Evolutionary conservation across 139 green algal genomes (phyloP), one percentile per base, ranked within the genome.

Genomic region (Edaphochlamys debaryana): DNA sequence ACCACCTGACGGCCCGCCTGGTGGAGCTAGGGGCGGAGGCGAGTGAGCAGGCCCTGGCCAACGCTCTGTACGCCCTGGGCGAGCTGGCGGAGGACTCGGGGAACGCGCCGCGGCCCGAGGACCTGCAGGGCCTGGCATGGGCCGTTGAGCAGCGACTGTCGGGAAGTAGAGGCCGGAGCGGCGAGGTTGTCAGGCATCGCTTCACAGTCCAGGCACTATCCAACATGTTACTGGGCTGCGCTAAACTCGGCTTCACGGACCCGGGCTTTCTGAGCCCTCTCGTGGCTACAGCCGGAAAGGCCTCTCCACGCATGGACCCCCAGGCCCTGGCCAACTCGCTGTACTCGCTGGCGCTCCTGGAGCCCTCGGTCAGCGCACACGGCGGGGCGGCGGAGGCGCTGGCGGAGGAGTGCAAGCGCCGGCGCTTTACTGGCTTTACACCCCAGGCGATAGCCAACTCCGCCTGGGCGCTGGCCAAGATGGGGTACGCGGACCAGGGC

Each of bases 391-490:
- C 2, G 56, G 3, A 2, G 17, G 23, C 56, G 56, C 56, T 63
- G 56, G 56, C 22, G 56, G 22, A 27, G 56, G 56, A 27, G 56
- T 27, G 23, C 19, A 6, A 9, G 56, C 56, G 56, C 25, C 56
- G 56, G 19, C 19, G 6, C 19, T 27, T 27, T 2, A 2, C 2
- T 2, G 56, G 25, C 41, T 89, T 89, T 60, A 87, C 84, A 62
- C 67, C 85, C 1, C 63, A 80, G 80, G 79, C 87, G 74, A 58
- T 89, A 22, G 40, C 42, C 2, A 79, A 60, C 34, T 58, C 84
- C 64, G 50, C 76, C 17, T 89, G 85, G 85, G 80, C 85, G 58
- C 74, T 89, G 60, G 80, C 80, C 4, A 60, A 71, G 48, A 36
- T 89, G 50, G 27, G 38, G 3, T 30, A 40, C 60, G n/a, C 30